These are phyloP conservation scores for Zasmidium angulare DNA, from an alignment of 2,329 filamentous ascomycete species.

Conservation along the genomic window DNA sequence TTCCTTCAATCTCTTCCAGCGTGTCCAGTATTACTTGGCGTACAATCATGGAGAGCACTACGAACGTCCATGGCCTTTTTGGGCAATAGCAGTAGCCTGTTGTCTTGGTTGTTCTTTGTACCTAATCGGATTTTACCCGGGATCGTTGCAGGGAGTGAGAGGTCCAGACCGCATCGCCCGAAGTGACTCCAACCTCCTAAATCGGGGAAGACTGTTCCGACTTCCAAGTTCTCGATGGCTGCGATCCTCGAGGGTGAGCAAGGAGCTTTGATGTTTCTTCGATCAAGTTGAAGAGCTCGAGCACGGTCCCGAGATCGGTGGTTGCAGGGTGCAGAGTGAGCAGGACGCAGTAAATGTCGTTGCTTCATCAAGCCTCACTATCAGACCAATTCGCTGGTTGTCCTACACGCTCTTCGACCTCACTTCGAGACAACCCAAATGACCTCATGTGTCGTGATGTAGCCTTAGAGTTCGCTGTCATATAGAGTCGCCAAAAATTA, in stretches of 20 bases:
- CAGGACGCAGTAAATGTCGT: not conserved
- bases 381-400: too few relatives aligned
- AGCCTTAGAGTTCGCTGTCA: not conserved
- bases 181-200: conserved; percentile 3
- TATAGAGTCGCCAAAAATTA: not conserved
- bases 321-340: not conserved
- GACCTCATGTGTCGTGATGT: not conserved
- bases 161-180: not conserved
- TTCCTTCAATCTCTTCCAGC: not conserved
- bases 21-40: not conserved
- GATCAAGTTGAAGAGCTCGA: conserved; percentile 2
- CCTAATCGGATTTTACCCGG: not conserved
- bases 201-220: conserved; percentile 8
- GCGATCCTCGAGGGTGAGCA: conserved; percentile 5
- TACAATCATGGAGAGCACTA: not conserved
- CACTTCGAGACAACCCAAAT: not conserved
- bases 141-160: not conserved
- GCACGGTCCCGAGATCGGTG: not conserved
- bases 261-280: conserved; percentile 6
- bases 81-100: not conserved
- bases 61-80: not conserved
- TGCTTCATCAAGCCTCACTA: not conserved
- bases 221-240: conserved; percentile 5
- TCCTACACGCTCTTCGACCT: too few relatives aligned
- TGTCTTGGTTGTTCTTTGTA: not conserved